Percentiles rank a stretch among this genome's conserved stretches.
These are phyloP conservation scores for Picea sitchensis DNA, from an alignment of 75 land plant genomes.

Conservation along the genomic window DNA sequence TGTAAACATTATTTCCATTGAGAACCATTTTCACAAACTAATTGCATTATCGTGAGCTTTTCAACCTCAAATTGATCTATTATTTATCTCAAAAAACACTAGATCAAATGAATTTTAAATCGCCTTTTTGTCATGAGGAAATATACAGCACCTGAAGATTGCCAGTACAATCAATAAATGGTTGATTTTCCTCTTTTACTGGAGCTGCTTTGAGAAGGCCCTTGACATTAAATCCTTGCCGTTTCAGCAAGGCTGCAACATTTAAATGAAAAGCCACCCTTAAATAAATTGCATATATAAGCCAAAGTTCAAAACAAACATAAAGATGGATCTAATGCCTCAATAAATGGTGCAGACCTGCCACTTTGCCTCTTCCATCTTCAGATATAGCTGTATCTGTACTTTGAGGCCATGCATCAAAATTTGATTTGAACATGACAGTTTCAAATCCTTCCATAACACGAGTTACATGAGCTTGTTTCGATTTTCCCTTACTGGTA, in stretches of 20 bases:
- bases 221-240: conserved; percentile 93
- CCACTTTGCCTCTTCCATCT: conserved; percentile 95
- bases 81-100: neutral
- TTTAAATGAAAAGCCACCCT: neutral
- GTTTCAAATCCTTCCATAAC: conserved; percentile 97
- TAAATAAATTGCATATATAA: neutral
- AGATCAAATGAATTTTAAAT: neutral
- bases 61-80: neutral
- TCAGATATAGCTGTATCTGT: conserved; percentile 65
- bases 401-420: conserved; percentile 72
- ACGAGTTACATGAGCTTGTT: conserved; percentile 63
- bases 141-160: conserved; percentile 66
- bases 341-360: conserved; percentile 49
- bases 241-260: conserved; percentile 70
- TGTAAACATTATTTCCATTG: neutral
- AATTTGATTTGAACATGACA: conserved; percentile 71
- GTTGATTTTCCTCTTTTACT: conserved; percentile 71
- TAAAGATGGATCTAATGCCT: neutral
- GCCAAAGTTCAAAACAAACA: neutral
- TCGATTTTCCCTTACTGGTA: conserved; percentile 28
- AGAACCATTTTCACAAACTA: neutral
- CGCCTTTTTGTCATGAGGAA: neutral
- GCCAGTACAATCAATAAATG: conserved; percentile 76
- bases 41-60: neutral
- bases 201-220: conserved; percentile 86